Percentiles rank a stretch among this genome's conserved stretches.
phyloP scores from a whole-genome alignment of 2,329 filamentous ascomycete genomes.

The Fusarium secorum region DNA sequence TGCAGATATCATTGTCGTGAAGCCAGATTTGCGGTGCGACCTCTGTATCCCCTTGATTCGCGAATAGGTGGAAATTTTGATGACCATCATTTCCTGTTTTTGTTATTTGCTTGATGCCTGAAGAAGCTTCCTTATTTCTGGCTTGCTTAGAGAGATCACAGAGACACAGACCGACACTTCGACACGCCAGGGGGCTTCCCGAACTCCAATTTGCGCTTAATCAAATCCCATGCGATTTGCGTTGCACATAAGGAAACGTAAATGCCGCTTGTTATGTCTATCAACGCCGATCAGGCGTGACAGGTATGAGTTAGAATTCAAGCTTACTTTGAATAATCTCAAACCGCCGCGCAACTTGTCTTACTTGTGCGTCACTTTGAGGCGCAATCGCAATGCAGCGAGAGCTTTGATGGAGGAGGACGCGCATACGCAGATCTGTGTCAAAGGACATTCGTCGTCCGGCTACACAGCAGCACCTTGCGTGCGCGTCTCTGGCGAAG shows the following conservation, averaged over 20 bases:
- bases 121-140: conserved; percentile 1
- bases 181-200: conserved; percentile 11
- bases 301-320: conserved; percentile 39
- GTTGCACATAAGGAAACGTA: conserved; percentile 19
- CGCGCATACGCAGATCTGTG: conserved; percentile 15
- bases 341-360: conserved; percentile 41
- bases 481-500: conserved; percentile 10
- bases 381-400: conserved; percentile 16
- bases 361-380: conserved; percentile 26
- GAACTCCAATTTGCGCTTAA: conserved; percentile 19
- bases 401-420: not conserved
- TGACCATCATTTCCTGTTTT: conserved; percentile 10
- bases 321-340: conserved; percentile 43
- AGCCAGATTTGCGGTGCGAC: conserved; percentile 18
- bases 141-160: not conserved
- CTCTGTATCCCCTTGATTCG: conserved; percentile 5
- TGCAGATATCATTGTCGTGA: conserved; percentile 8
- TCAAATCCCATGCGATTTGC: conserved; percentile 23
- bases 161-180: conserved; percentile 25
- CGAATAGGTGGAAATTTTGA: conserved; percentile 19
- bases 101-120: not conserved
- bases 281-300: conserved; percentile 28
- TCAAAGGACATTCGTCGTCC: conserved; percentile 1
- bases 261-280: conserved; percentile 27
- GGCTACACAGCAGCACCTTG: conserved; percentile 19